Base-by-base conservation (phyloP, 129 eudicot genomes). In the Pulicaria dysenterica region DNA sequence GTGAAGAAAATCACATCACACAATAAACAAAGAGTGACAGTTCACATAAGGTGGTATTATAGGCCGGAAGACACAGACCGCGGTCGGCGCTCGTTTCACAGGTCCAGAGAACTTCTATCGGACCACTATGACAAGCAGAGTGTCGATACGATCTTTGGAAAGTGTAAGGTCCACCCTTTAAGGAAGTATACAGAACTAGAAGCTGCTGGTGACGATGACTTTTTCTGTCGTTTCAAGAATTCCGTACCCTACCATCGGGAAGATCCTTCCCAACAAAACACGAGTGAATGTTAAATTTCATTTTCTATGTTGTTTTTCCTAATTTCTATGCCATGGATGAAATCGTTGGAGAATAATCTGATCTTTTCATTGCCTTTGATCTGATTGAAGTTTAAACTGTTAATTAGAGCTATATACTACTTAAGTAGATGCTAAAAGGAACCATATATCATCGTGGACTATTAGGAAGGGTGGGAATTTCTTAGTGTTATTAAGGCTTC, bases 1-100 rank as follows among this genome's bases (percentile, higher is more conserved):
- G 73, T 91, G 41, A 88, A 78, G 83, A 73, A 43, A 70, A 85
- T 91, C 51, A 86, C 77, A 70, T 78, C 80, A 83, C 51, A 74
- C 79, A 53, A 58, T 3, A 91, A 88, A 1, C 69, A 59, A 1
- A 65, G 82, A 80, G 97, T 83, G 58, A 83, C 68, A 75, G 85
- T 91, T 47, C 86, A 82, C 69, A 86, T 85, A 1, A 80, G 85
- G 69, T 91, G 97, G 97, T 91, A 88, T 74, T 91, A 91, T 64
- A 85, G 97, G 56, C 97, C 97, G 53, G 97, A 91, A 70, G 97
- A 91, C 40, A 78, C 89, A 5, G 34, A 77, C 39, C 92, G 87
- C 8, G 97, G 95, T 5, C 79, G 90, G 10, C 13, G 86, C n/a
- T 86, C 61, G 74, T 91, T 85, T 71, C 95, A 88, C 65, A 95